Evolutionary conservation across 805 yeast genomes (phyloP).

Genomic region (Brettanomyces anomalus): DNA sequence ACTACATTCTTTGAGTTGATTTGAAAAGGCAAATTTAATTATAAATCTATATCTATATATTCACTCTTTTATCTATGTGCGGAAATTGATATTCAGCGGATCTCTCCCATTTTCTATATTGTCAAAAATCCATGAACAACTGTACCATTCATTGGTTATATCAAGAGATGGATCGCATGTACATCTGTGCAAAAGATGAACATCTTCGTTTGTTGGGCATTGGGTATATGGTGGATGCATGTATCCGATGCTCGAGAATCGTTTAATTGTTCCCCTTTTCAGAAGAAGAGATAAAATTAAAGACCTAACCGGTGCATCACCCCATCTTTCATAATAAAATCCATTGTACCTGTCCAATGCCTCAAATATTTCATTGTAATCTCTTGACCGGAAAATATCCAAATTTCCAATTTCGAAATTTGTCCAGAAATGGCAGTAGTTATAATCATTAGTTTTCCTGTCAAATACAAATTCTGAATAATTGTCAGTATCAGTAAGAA

Average conservation of each 20-base stretch:
- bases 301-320: constrained; percentile 81
- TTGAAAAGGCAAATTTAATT: too few relatives aligned
- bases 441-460: constrained; percentile 49
- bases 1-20: constrained; percentile 23
- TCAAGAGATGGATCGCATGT: constrained; percentile 62
- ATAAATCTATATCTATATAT: background rate
- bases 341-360: constrained; percentile 72
- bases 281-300: constrained; percentile 58
- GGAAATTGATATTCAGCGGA: background rate
- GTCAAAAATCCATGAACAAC: constrained; percentile 28
- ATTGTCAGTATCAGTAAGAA: constrained; percentile 29
- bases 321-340: constrained; percentile 86
- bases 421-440: constrained; percentile 83
- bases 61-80: background rate
- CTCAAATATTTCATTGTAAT: constrained; percentile 58
- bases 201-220: constrained; percentile 62
- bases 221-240: constrained; percentile 69
- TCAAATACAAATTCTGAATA: constrained; percentile 55
- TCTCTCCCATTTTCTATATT: background rate
- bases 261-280: constrained; percentile 62
- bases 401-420: constrained; percentile 76
- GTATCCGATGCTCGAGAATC: constrained; percentile 75
- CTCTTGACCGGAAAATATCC: constrained; percentile 61
- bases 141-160: constrained; percentile 46
- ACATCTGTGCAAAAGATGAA: constrained; percentile 50